Evolutionary conservation across 2,329 filamentous ascomycete species (phyloP).

Genomic region (Ophiosphaerella herpotricha): DNA sequence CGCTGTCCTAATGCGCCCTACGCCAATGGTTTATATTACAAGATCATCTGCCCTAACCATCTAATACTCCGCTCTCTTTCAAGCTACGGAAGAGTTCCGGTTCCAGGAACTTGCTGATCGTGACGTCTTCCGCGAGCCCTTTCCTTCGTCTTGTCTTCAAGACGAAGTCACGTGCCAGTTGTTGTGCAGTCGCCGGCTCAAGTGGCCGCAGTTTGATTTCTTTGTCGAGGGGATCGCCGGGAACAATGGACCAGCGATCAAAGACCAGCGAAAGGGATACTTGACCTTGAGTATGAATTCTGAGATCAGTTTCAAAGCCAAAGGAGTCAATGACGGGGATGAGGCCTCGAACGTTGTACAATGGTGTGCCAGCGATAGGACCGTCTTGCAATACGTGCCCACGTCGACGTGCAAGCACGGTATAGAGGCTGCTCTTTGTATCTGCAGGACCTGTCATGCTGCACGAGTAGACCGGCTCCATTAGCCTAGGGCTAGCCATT

Average conservation of each 20-base stretch:
- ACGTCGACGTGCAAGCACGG: conserved; percentile 81
- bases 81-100: conserved; percentile 88
- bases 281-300: conserved; percentile 93
- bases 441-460: conserved; percentile 92
- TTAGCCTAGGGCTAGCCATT: conserved; percentile 92
- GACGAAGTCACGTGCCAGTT: conserved; percentile 92
- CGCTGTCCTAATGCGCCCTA: conserved; percentile 6
- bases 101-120: conserved; percentile 94
- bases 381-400: conserved; percentile 95
- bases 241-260: conserved; percentile 94
- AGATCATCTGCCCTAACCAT: conserved; percentile 49
- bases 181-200: conserved; percentile 85
- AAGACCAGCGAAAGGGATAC: conserved; percentile 91
- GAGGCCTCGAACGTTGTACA: conserved; percentile 88
- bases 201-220: conserved; percentile 80
- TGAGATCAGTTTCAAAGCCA: conserved; percentile 94
- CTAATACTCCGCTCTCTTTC: conserved; percentile 86
- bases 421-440: conserved; percentile 87
- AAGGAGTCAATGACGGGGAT: conserved; percentile 97
- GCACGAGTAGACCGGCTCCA: conserved; percentile 94
- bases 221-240: conserved; percentile 90
- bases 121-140: conserved; percentile 92
- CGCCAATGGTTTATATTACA: conserved; percentile 17
- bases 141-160: conserved; percentile 93
- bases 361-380: conserved; percentile 88